Evolutionary conservation across 1,139 yeast species (phyloP).

Genomic region (Pichia cactophila): DNA sequence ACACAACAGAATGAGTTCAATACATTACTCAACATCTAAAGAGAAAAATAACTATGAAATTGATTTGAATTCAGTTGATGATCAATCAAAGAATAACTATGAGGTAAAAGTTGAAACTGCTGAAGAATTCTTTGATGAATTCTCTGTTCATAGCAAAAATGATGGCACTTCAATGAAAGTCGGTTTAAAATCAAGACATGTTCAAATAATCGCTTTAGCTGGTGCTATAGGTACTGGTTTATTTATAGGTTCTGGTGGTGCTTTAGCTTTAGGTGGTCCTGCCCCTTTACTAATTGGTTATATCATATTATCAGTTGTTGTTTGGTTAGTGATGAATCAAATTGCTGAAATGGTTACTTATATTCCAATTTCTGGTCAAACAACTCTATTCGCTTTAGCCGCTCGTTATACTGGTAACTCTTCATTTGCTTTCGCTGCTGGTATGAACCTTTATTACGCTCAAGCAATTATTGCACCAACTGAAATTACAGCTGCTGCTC

Average conservation of each 20-base stretch:
- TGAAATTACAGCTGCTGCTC: conserved; percentile 47
- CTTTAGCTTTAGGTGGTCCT: conserved; percentile 42
- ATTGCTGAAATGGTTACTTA: conserved; percentile 60
- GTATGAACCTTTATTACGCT: conserved; percentile 42
- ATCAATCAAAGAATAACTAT: too few species aligned
- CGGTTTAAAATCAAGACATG: conserved; percentile 34
- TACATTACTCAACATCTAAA: too few species aligned
- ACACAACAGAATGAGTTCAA: too few species aligned
- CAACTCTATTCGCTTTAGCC: conserved; percentile 20
- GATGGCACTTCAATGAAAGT: neutral
- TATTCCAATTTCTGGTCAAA: conserved; percentile 43
- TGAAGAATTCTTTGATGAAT: neutral
- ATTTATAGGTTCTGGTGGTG: conserved; percentile 47
- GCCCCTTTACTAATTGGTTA: conserved; percentile 43
- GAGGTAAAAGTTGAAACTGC: neutral
- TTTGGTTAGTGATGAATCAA: conserved; percentile 50
- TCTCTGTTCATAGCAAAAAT: neutral
- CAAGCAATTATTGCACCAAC: conserved; percentile 42
- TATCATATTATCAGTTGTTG: conserved; percentile 41
- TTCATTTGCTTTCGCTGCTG: conserved; percentile 33
- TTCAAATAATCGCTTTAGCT: conserved; percentile 70
- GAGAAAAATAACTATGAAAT: too few species aligned
- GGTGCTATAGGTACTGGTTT: conserved; percentile 73
- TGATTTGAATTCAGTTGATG: too few species aligned
- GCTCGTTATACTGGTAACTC: conserved; percentile 20